phyloP scores from a whole-genome alignment of 148 eudicot genomes.

The Vaccinium vitisidaea region DNA sequence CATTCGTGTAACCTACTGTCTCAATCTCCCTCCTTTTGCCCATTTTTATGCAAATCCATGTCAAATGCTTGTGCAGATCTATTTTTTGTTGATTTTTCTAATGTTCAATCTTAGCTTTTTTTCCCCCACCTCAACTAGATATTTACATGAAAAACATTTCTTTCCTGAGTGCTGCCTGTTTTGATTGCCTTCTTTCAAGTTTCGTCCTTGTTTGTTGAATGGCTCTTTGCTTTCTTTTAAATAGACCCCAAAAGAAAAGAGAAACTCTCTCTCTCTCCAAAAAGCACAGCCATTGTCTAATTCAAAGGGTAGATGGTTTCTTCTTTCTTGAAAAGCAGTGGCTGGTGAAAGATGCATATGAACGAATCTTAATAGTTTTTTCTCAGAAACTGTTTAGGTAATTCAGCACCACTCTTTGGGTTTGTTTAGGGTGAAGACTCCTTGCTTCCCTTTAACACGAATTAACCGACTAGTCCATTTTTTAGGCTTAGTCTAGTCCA shows the following conservation, averaged over 20 bases:
- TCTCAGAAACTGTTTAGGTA: not conserved
- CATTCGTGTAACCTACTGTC: not conserved
- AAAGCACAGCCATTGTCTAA: not conserved
- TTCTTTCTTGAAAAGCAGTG: not conserved
- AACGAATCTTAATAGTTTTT: not conserved
- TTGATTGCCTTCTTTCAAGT: not conserved
- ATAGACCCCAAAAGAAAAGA: not conserved
- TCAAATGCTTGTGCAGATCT: not conserved
- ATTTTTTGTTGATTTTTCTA: not conserved
- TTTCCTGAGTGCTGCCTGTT: not conserved
- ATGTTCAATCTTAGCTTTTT: not conserved
- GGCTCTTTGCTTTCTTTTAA: constrained; percentile 3
- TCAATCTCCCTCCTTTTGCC: not conserved
- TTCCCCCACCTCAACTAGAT: not conserved
- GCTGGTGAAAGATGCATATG: not conserved
- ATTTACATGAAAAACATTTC: not conserved
- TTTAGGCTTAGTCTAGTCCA: not conserved
- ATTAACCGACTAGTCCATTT: not conserved
- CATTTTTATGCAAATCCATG: not conserved
- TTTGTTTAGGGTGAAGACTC: constrained; percentile 2
- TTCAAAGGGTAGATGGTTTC: not conserved
- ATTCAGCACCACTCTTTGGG: not conserved
- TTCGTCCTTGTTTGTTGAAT: not conserved
- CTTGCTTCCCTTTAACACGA: not conserved
- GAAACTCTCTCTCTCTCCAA: not conserved